Conservation (phyloP, 2,329 filamentous ascomycete species). For the Orbilia brochopaga region DNA sequence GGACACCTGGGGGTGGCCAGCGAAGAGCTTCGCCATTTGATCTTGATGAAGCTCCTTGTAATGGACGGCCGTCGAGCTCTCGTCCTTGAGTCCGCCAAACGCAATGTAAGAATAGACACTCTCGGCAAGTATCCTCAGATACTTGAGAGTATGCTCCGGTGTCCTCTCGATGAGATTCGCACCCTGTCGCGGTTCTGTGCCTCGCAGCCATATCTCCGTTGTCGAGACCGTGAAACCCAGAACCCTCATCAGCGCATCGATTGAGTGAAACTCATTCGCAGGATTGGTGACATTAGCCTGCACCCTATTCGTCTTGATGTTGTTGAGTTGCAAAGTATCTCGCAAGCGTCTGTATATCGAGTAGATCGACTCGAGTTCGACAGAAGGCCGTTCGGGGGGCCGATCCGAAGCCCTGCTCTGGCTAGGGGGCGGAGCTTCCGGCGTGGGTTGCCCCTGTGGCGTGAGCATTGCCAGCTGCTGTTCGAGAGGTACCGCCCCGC, state of each 20-base stretch:
- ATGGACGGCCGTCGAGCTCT: slow-evolving; percentile 70
- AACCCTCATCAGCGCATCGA: slow-evolving; percentile 68
- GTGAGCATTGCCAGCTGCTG: slow-evolving; percentile 43
- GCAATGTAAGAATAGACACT: slow-evolving; percentile 85
- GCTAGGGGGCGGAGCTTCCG: slow-evolving; percentile 58
- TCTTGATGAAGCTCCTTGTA: slow-evolving; percentile 71
- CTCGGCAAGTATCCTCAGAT: slow-evolving; percentile 85
- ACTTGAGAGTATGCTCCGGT: slow-evolving; percentile 80
- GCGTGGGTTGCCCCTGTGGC: slow-evolving; percentile 27
- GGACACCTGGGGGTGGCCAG: slow-evolving; percentile 61
- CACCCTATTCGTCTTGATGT: slow-evolving; percentile 56
- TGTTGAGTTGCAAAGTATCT: slow-evolving; percentile 58
- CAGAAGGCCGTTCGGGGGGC: slow-evolving; percentile 53
- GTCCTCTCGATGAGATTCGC: slow-evolving; percentile 81
- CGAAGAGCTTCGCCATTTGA: slow-evolving; percentile 78
- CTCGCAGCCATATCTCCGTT: slow-evolving; percentile 89
- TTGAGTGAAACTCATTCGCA: slow-evolving; percentile 51
- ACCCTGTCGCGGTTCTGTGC: slow-evolving; percentile 74
- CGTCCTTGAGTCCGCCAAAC: slow-evolving; percentile 71
- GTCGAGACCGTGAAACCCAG: slow-evolving; percentile 86
- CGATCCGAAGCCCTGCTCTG: slow-evolving; percentile 52
- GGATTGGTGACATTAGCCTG: slow-evolving; percentile 28
- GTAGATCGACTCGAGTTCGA: slow-evolving; percentile 64
- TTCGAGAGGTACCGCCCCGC: slow-evolving; percentile 37
- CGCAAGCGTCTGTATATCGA: slow-evolving; percentile 68